Conservation (phyloP, 257 asterid species). For the Galeopsis tetrahit region DNA sequence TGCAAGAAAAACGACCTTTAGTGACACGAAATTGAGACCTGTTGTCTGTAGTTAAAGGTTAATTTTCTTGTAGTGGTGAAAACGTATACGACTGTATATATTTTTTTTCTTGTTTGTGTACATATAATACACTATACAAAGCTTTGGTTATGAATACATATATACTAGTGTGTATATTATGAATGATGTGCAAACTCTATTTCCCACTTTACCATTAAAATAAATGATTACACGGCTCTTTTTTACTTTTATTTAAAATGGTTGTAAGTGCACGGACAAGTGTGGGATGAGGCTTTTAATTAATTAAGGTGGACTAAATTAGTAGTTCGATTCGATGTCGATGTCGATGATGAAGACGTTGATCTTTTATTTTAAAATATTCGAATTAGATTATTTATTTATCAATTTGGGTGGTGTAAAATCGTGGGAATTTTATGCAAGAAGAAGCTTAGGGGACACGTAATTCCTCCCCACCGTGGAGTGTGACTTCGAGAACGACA, state of each 20-base stretch:
- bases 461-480: constrained; percentile 28
- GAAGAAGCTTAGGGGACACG: constrained; percentile 54
- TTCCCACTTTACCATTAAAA: neutral
- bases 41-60: too few relatives aligned
- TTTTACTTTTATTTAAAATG: neutral
- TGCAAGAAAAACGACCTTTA: too few relatives aligned
- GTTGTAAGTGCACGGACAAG: constrained; percentile 1
- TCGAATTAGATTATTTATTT: neutral
- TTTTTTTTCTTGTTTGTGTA: constrained; percentile 2
- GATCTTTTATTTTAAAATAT: constrained; percentile 29
- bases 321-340: neutral
- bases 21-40: too few relatives aligned
- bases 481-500: constrained; percentile 16
- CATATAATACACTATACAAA: constrained; percentile 4
- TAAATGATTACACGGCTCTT: too few relatives aligned
- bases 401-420: constrained; percentile 42
- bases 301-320: constrained; percentile 8
- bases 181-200: neutral
- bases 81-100: too few relatives aligned
- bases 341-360: constrained; percentile 28
- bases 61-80: too few relatives aligned
- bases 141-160: neutral
- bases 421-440: constrained; percentile 34
- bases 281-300: neutral
- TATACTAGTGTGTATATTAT: neutral